These are phyloP conservation scores for Dissophora ornata DNA, from an alignment of 192 early-diverging fungal species.

Conservation along the genomic window DNA sequence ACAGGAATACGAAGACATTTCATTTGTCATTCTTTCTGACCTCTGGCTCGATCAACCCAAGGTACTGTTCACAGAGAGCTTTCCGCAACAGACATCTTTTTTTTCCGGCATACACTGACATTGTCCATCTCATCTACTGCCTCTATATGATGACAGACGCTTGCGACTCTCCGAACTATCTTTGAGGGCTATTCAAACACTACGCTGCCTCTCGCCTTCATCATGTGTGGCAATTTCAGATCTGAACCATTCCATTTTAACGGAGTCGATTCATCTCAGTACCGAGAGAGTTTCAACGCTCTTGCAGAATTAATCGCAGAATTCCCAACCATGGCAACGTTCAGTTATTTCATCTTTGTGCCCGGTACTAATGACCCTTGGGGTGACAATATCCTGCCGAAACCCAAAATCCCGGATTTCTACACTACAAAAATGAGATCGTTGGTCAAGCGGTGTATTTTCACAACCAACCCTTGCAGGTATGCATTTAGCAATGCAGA, in stretches of 20 bases:
- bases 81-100: background rate
- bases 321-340: conserved; percentile 66
- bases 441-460: conserved; percentile 69
- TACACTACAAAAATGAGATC: conserved; percentile 71
- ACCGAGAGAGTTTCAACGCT: conserved; percentile 66
- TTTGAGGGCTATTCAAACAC: conserved; percentile 79
- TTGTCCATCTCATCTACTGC: background rate
- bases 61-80: conserved; percentile 45
- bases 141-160: conserved; percentile 55
- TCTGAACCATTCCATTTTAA: conserved; percentile 77
- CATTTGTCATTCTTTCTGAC: conserved; percentile 86
- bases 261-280: conserved; percentile 69
- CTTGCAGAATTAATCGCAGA: conserved; percentile 76
- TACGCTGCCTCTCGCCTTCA: conserved; percentile 81
- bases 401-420: conserved; percentile 76
- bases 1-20: conserved; percentile 61
- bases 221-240: conserved; percentile 89
- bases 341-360: conserved; percentile 87
- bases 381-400: conserved; percentile 76
- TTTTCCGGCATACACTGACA: no score
- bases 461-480: conserved; percentile 89
- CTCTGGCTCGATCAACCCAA: conserved; percentile 88
- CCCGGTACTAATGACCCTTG: conserved; percentile 91
- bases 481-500: conserved; percentile 14
- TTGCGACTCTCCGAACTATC: conserved; percentile 76